These are phyloP conservation scores for Malus hybrid DNA, from an alignment of 331 rosid species.

Conservation along the genomic window DNA sequence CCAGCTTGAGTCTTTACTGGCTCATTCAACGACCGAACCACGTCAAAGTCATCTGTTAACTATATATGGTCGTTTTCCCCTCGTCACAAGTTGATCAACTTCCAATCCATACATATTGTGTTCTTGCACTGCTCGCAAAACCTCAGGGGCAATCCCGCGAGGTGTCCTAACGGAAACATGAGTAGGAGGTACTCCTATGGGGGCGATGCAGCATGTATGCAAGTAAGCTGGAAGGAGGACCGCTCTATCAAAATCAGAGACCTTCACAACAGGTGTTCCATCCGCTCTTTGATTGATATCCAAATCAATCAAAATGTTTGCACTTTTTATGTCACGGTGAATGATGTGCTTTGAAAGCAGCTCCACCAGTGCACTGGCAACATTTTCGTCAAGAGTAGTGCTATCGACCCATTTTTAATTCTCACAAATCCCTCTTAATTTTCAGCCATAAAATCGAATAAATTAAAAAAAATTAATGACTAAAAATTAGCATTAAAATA, in stretches of 20 bases:
- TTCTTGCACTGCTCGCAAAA: slow-evolving; percentile 65
- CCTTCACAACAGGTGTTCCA: slow-evolving; percentile 78
- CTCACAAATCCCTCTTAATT: too few species aligned
- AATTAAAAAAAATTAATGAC: too few species aligned
- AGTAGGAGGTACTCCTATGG: slow-evolving; percentile 70
- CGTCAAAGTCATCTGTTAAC: slow-evolving; percentile 64
- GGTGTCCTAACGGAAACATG: slow-evolving; percentile 86
- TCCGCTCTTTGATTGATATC: slow-evolving; percentile 51
- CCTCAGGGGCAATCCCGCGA: slow-evolving; percentile 99
- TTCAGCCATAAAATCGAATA: too few species aligned
- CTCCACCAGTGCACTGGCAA: slow-evolving; percentile 72
- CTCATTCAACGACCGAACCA: slow-evolving; percentile 24
- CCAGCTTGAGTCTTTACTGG: slow-evolving; percentile 55
- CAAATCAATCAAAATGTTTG: slow-evolving; percentile 67
- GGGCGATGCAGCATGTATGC: slow-evolving; percentile 87
- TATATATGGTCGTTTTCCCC: slow-evolving; percentile 52
- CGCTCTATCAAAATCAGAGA: slow-evolving; percentile 93
- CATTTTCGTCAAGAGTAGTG: slow-evolving; percentile 24
- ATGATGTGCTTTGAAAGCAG: slow-evolving; percentile 80
- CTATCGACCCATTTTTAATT: too few species aligned
- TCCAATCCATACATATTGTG: slow-evolving; percentile 61
- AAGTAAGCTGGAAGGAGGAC: slow-evolving; percentile 69
- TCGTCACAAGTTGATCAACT: slow-evolving; percentile 70
- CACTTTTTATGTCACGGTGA: slow-evolving; percentile 92
- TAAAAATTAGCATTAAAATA: too few species aligned